Percentiles rank a stretch among this genome's conserved stretches.
phyloP scores from a whole-genome alignment of 805 yeast species.

The Candida germanica region DNA sequence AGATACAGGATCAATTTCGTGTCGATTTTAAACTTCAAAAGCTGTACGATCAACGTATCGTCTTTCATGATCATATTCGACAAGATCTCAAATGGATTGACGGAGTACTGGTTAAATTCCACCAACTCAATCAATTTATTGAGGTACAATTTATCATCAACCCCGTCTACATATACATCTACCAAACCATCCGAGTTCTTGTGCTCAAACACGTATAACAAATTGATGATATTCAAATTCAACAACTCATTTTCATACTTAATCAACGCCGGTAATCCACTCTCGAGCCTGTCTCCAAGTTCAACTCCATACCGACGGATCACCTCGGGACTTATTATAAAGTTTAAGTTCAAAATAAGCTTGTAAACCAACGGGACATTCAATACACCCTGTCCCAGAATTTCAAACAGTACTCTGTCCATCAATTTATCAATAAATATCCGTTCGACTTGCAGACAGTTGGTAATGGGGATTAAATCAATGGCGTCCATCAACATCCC shows the following conservation, averaged over 20 bases:
- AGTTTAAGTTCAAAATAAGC: slow-evolving; percentile 12
- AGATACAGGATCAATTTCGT: slow-evolving; percentile 10
- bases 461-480: slow-evolving; percentile 6
- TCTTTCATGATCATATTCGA: slow-evolving; percentile 9
- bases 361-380: slow-evolving; percentile 11
- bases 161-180: not conserved
- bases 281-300: not conserved
- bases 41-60: slow-evolving; percentile 7
- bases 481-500: not conserved
- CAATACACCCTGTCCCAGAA: not conserved
- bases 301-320: slow-evolving; percentile 1
- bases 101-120: slow-evolving; percentile 8
- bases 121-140: slow-evolving; percentile 13
- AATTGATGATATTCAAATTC: slow-evolving; percentile 12
- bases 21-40: slow-evolving; percentile 14
- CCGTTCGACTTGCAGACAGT: not conserved
- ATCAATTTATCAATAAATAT: slow-evolving; percentile 5
- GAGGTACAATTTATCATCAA: slow-evolving; percentile 1
- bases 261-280: slow-evolving; percentile 5
- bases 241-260: slow-evolving; percentile 11
- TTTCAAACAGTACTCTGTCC: slow-evolving; percentile 11
- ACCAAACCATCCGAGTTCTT: not conserved
- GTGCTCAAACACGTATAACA: slow-evolving; percentile 10
- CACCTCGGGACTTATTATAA: slow-evolving; percentile 5
- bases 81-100: slow-evolving; percentile 13